Percentiles rank a stretch among this genome's conserved stretches.
Evolutionary conservation across 768 basidiomycete species (phyloP).

Genomic region (Pisolithus microcarpus): DNA sequence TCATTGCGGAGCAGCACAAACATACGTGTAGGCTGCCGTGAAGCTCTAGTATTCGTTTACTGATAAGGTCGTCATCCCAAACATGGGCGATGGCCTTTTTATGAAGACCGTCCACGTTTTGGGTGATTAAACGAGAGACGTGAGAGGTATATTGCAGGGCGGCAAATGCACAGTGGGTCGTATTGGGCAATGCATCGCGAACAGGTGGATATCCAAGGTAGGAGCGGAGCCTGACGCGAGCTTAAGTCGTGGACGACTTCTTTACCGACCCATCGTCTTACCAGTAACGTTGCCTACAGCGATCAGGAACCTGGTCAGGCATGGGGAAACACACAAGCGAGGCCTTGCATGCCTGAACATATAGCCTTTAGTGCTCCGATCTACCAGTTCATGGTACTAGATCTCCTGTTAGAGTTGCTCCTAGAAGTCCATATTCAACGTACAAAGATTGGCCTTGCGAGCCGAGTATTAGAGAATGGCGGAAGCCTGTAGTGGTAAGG

Average conservation of each 20-base stretch:
- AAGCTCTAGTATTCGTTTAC: conserved; percentile 61
- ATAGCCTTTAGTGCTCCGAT: conserved; percentile 59
- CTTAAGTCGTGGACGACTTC: background rate
- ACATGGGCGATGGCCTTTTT: conserved; percentile 60
- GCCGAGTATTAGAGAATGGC: background rate
- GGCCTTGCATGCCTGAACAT: conserved; percentile 53
- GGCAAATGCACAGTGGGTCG: conserved; percentile 82
- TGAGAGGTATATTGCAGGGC: conserved; percentile 68
- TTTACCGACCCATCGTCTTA: conserved; percentile 17
- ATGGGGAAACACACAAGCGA: background rate
- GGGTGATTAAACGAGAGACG: conserved; percentile 65
- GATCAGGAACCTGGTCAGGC: background rate
- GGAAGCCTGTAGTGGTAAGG: no score
- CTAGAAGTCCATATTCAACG: conserved; percentile 4
- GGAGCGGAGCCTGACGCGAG: conserved; percentile 49
- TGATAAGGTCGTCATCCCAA: conserved; percentile 30
- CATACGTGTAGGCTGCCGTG: conserved; percentile 83
- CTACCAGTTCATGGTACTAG: conserved; percentile 76
- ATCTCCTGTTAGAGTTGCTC: conserved; percentile 11
- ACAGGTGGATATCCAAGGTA: conserved; percentile 86
- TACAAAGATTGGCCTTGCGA: conserved; percentile 51
- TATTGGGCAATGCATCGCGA: conserved; percentile 75
- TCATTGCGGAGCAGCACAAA: conserved; percentile 1
- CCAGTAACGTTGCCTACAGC: conserved; percentile 78
- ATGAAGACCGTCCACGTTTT: conserved; percentile 94